Percentiles rank a stretch among this genome's conserved stretches.
Evolutionary conservation across 1,284 basidiomycete genomes (phyloP).

Genomic region (Trichosporon inkin): DNA sequence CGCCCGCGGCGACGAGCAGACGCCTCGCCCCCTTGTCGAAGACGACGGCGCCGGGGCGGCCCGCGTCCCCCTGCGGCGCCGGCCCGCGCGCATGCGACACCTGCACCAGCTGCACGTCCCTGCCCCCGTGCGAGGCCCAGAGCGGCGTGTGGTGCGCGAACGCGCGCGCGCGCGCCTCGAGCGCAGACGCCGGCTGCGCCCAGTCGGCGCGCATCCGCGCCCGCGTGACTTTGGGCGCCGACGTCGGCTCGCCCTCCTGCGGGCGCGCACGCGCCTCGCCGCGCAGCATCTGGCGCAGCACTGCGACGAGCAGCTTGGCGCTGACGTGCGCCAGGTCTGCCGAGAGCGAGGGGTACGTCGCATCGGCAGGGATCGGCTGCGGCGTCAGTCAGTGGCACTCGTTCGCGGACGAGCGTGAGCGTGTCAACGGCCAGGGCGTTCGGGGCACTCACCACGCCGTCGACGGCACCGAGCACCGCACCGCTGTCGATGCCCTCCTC

Average conservation of each 20-base stretch:
- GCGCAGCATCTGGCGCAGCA: slow-evolving; percentile 61
- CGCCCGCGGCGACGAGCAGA: slow-evolving; percentile 52
- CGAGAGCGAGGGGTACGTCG: slow-evolving; percentile 59
- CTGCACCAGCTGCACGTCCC: slow-evolving; percentile 16
- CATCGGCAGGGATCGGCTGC: slow-evolving; percentile 55
- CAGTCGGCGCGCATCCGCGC: slow-evolving; percentile 61
- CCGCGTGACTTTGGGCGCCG: slow-evolving; percentile 62
- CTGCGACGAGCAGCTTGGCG: slow-evolving; percentile 65
- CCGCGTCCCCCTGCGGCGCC: too few species aligned
- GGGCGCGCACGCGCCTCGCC: slow-evolving; percentile 55
- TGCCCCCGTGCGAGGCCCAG: slow-evolving; percentile 34
- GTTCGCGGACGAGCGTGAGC: background rate
- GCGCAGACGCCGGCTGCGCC: slow-evolving; percentile 57
- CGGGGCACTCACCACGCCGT: slow-evolving; percentile 38
- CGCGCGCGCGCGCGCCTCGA: slow-evolving; percentile 61
- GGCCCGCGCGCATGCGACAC: too few species aligned
- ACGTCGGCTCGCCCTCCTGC: slow-evolving; percentile 54
- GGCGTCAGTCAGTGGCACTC: background rate
- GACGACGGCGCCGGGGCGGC: slow-evolving; percentile 29
- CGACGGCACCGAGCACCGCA: slow-evolving; percentile 42
- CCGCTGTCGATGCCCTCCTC: slow-evolving; percentile 51
- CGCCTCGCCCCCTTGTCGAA: slow-evolving; percentile 55
- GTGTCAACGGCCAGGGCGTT: background rate
- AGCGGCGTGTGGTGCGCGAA: slow-evolving; percentile 65
- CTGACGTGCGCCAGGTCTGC: slow-evolving; percentile 63